phyloP scores from a whole-genome alignment of 345 rosid genomes.

The Erysimum cheiranthoides region DNA sequence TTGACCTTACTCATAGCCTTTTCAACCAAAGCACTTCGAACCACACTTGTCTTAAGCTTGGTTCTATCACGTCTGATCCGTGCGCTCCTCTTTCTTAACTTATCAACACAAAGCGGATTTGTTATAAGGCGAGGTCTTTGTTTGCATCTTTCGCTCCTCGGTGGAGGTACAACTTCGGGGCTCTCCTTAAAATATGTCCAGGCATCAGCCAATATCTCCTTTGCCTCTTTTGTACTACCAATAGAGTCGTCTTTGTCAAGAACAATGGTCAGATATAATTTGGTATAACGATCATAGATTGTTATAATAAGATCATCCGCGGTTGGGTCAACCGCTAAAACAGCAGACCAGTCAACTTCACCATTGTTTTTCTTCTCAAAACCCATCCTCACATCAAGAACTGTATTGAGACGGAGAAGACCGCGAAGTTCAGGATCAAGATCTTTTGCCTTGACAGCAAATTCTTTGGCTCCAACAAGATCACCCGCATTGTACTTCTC shows the following conservation, averaged over 20 bases:
- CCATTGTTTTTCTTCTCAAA: constrained; percentile 46
- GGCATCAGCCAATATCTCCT: constrained; percentile 53
- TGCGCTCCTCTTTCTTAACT: constrained; percentile 8
- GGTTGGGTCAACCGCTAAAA: constrained; percentile 54
- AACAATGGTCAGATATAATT: constrained; percentile 50
- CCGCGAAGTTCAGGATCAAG: constrained; percentile 54
- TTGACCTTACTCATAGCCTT: constrained; percentile 63
- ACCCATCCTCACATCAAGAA: constrained; percentile 49
- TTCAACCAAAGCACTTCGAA: constrained; percentile 64
- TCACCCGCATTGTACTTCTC: constrained; percentile 50
- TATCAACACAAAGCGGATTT: no score
- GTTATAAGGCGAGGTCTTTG: no score
- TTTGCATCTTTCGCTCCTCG: no score
- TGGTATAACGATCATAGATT: constrained; percentile 44
- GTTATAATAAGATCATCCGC: constrained; percentile 58
- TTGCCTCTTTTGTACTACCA: constrained; percentile 58
- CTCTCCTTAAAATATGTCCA: no score
- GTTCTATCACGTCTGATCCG: not conserved
- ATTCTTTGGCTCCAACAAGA: constrained; percentile 49
- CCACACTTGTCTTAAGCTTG: constrained; percentile 24
- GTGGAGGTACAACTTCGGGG: no score
- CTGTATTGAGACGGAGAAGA: constrained; percentile 49
- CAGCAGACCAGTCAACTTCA: constrained; percentile 56
- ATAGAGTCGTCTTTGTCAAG: constrained; percentile 53
- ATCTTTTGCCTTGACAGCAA: constrained; percentile 49